phyloP scores from a whole-genome alignment of 331 rosid genomes.

The Saraca asoca region DNA sequence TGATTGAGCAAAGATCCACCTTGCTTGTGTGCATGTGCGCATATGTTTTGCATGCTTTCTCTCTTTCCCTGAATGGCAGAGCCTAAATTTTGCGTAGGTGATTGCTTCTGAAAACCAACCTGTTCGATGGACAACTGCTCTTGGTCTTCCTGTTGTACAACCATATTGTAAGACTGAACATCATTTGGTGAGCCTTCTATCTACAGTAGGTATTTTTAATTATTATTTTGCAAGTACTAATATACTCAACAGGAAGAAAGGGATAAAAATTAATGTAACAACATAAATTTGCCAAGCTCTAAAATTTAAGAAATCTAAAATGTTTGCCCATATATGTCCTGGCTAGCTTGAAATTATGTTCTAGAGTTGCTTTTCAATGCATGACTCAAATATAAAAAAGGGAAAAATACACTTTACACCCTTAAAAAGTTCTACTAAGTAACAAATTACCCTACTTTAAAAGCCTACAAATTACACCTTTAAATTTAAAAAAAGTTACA shows the following conservation, averaged over 20 bases:
- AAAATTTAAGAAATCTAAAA: background rate
- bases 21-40: background rate
- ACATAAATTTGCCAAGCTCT: background rate
- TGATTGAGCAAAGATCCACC: conserved; percentile 7
- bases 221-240: too few relatives aligned
- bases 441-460: too few relatives aligned
- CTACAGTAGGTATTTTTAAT: too few relatives aligned
- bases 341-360: background rate
- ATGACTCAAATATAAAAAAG: too few relatives aligned
- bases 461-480: too few relatives aligned
- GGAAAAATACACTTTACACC: too few relatives aligned
- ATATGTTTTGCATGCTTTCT: background rate
- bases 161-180: conserved; percentile 75
- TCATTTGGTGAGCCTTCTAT: conserved; percentile 66
- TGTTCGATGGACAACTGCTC: conserved; percentile 86
- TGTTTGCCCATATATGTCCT: background rate
- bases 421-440: too few relatives aligned
- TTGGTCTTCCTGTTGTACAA: conserved; percentile 90
- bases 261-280: background rate
- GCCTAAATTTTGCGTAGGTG: conserved; percentile 49
- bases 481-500: too few relatives aligned
- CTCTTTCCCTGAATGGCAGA: conserved; percentile 8
- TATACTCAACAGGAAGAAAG: background rate
- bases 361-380: background rate
- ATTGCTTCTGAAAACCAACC: conserved; percentile 76